Percentiles rank a stretch among this genome's conserved stretches.
Conservation (phyloP, 202 grass and related monocot genomes). For the Zizania palustris region DNA sequence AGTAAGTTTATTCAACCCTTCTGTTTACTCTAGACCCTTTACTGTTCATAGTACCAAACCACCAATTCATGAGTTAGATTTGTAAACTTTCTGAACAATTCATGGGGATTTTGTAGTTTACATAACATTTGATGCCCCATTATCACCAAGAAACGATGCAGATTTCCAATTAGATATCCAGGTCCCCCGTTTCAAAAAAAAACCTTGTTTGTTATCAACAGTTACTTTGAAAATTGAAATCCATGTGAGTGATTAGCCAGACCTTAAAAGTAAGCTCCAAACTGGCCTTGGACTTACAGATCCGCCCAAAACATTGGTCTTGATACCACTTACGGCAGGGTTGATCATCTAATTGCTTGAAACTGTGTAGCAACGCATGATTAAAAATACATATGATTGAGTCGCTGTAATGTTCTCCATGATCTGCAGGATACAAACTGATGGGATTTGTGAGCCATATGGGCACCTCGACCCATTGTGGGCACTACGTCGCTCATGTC, state of each 20-base stretch:
- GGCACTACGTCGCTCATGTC: slow-evolving; percentile 94
- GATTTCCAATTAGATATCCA: background rate
- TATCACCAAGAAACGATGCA: background rate
- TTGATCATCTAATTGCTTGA: background rate
- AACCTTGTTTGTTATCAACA: too few species aligned
- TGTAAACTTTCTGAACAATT: background rate
- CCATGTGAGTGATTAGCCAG: too few species aligned
- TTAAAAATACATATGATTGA: background rate
- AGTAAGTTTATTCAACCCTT: slow-evolving; percentile 55
- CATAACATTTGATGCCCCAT: background rate
- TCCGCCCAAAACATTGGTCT: background rate
- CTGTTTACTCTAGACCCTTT: background rate
- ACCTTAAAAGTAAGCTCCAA: background rate
- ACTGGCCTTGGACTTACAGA: background rate
- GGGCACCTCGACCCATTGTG: slow-evolving; percentile 89
- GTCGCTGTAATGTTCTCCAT: background rate
- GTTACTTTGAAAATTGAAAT: too few species aligned
- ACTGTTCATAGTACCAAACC: background rate
- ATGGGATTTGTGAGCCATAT: slow-evolving; percentile 95
- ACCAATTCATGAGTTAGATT: background rate
- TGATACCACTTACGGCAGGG: background rate
- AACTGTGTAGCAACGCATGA: background rate
- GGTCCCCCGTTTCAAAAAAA: background rate
- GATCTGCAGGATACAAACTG: slow-evolving; percentile 82
- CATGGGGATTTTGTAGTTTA: background rate